Evolutionary conservation across 202 grass and related monocot genomes (phyloP).

Genomic region (Digitaria exilis): DNA sequence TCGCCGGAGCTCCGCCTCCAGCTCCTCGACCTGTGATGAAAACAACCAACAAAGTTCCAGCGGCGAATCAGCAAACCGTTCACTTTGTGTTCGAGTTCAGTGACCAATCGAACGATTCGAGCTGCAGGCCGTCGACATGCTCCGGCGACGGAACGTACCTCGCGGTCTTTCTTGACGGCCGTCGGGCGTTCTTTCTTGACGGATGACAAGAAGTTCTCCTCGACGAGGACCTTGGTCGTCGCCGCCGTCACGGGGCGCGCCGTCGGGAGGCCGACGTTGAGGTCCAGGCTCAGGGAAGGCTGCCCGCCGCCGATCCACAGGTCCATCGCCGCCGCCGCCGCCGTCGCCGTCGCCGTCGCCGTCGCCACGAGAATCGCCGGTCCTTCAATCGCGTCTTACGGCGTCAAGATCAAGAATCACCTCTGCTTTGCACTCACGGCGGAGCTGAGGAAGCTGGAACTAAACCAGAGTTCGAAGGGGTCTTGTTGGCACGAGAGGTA

Average conservation of each 20-base stretch:
- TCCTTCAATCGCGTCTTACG: neutral
- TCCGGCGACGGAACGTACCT: too few species aligned
- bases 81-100: too few species aligned
- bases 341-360: too few species aligned
- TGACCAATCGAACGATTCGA: neutral
- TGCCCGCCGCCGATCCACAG: constrained; percentile 58
- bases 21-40: constrained; percentile 49
- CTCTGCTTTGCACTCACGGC: neutral
- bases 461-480: neutral
- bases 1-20: constrained; percentile 68
- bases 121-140: neutral
- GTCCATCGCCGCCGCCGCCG: constrained; percentile 29
- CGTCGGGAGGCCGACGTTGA: constrained; percentile 53
- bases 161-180: neutral
- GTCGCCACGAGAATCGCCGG: neutral
- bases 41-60: neutral
- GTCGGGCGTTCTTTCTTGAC: neutral
- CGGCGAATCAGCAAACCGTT: neutral
- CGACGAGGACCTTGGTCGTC: constrained; percentile 37
- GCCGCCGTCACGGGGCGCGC: neutral
- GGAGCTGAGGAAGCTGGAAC: neutral
- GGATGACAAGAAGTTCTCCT: constrained; percentile 51
- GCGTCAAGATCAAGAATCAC: neutral
- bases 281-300: constrained; percentile 59
- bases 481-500: neutral